phyloP scores from a whole-genome alignment of 1,139 yeast genomes.

The Arxiozyma telluris region DNA sequence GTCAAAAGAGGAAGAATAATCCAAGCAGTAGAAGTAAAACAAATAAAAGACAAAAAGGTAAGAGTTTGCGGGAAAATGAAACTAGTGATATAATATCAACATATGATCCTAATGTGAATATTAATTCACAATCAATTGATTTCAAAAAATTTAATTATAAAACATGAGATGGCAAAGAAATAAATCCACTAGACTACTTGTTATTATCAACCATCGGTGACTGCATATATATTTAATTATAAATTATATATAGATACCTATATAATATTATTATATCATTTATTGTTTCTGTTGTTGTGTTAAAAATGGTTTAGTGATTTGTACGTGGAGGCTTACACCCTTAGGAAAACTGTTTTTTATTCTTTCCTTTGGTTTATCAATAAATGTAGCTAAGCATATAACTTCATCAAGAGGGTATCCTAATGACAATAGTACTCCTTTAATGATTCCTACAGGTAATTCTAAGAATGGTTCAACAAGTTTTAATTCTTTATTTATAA shows the following conservation, averaged over 20 bases:
- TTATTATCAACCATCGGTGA: too few species aligned
- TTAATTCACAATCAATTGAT: background rate
- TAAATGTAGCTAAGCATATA: conserved; percentile 22
- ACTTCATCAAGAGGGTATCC: conserved; percentile 25
- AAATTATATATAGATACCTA: background rate
- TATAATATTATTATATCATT: background rate
- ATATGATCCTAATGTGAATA: background rate
- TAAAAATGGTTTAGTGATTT: conserved; percentile 12
- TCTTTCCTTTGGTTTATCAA: conserved; percentile 22
- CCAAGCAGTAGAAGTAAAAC: background rate
- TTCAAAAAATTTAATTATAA: background rate
- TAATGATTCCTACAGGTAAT: conserved; percentile 76
- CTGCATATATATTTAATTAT: background rate
- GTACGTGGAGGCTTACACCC: conserved; percentile 30
- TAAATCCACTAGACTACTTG: too few species aligned
- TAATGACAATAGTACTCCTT: conserved; percentile 51
- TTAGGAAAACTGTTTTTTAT: conserved; percentile 17
- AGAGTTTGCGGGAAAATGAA: background rate
- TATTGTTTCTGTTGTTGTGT: background rate
- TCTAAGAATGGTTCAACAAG: conserved; percentile 45
- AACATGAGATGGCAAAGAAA: background rate
- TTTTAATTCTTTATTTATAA: conserved; percentile 33
- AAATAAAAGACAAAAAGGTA: background rate
- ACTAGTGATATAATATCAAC: background rate
- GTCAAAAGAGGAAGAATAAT: background rate